Evolutionary conservation across 2,329 filamentous ascomycete species (phyloP).

Genomic region (Botryotinia globosa): DNA sequence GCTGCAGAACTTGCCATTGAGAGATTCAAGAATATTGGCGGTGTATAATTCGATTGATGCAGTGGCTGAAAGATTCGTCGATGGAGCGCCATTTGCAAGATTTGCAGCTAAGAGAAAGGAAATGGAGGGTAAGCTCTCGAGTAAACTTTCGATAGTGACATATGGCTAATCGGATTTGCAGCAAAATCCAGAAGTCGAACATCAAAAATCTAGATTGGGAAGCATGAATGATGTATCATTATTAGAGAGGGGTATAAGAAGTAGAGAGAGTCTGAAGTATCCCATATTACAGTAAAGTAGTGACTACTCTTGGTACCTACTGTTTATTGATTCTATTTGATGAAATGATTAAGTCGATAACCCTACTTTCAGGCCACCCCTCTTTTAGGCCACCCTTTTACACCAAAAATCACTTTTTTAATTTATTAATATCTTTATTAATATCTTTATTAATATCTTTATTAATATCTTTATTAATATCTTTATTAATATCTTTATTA

Average conservation of each 20-base stretch:
- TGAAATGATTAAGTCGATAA: too few species aligned
- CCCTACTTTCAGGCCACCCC: too few species aligned
- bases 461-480: too few species aligned
- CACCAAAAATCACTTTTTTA: too few species aligned
- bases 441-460: too few species aligned
- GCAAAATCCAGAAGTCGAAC: slow-evolving; percentile 29
- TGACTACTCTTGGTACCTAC: background rate
- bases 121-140: slow-evolving; percentile 31
- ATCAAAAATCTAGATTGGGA: slow-evolving; percentile 27
- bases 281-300: background rate
- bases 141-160: background rate
- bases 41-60: slow-evolving; percentile 49
- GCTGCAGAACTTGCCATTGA: slow-evolving; percentile 46
- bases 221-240: too few species aligned
- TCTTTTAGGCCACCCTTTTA: too few species aligned
- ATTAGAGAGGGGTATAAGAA: background rate
- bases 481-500: too few species aligned
- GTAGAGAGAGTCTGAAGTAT: background rate
- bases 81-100: slow-evolving; percentile 45
- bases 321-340: too few species aligned
- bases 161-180: slow-evolving; percentile 15
- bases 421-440: too few species aligned
- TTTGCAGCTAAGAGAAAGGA: slow-evolving; percentile 44
- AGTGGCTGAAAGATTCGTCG: slow-evolving; percentile 48
- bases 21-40: slow-evolving; percentile 46